These are phyloP conservation scores for Mesembryanthemum crystallinum DNA, from an alignment of 148 eudicot genomes.

Conservation along the genomic window DNA sequence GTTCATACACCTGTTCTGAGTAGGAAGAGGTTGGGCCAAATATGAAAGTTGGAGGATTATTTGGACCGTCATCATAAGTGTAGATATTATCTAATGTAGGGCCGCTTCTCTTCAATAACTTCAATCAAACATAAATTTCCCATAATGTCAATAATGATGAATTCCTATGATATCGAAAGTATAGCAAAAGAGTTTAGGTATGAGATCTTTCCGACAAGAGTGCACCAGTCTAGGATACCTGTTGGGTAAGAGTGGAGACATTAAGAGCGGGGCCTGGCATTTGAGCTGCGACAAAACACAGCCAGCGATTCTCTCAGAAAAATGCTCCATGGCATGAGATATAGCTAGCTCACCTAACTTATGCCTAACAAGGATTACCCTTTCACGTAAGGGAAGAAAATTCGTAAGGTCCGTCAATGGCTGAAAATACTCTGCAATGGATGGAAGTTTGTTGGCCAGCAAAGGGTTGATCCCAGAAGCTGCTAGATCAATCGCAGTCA, in stretches of 20 bases:
- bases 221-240: not conserved
- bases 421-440: constrained; percentile 8
- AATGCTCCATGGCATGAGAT: constrained; percentile 40
- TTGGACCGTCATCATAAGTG: constrained; percentile 12
- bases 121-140: not conserved
- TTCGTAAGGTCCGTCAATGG: constrained; percentile 19
- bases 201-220: not conserved
- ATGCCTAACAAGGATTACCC: constrained; percentile 42
- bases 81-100: not conserved
- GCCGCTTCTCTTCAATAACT: constrained; percentile 5
- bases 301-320: constrained; percentile 31
- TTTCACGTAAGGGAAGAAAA: constrained; percentile 24
- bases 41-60: constrained; percentile 16
- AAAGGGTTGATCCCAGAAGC: constrained; percentile 29
- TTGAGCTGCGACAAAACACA: constrained; percentile 38
- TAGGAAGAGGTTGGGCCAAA: constrained; percentile 19
- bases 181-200: no score
- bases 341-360: constrained; percentile 43
- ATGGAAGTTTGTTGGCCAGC: not conserved
- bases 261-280: constrained; percentile 39
- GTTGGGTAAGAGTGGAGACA: constrained; percentile 23
- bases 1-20: constrained; percentile 22
- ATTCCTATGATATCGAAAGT: not conserved
- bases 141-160: not conserved
- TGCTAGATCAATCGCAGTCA: constrained; percentile 37